Evolutionary conservation across 2,329 filamentous ascomycete genomes (phyloP), one percentile per base, ranked within the genome.

Genomic region (Diplodia intermedia): DNA sequence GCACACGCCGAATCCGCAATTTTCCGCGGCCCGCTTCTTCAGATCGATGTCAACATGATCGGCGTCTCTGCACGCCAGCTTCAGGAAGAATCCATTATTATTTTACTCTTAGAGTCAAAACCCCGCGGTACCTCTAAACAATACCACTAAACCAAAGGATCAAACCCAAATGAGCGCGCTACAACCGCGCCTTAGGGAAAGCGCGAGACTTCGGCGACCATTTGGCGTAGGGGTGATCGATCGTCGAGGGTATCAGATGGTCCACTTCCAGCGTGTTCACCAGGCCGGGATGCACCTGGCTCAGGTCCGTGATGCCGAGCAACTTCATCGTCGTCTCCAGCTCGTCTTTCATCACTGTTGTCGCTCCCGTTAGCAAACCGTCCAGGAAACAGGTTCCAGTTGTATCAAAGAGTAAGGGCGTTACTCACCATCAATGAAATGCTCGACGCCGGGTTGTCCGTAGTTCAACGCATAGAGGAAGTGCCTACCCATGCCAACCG

Each of bases 251-350:
- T 15, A 73, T 68, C 50, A 73, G 29, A 65, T 72, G 71, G 62
- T 73, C 71, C 18, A 77, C 70, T 62, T 74, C 71, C n/a, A 72
- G 70, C 2, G 78, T 81, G 68, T 90, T 89, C 29, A 90, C 76
- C 74, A 89, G 79, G 0, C 88, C 87, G 0, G 88, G 87, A 70
- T 89, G 85, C 5, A 88, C 82, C 73, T 89, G 83, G 65, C 85
- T 82, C 11, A 91, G 77, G 69, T 86, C 83, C 1, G 86, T 89
- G 40, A 90, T 82, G 1, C 89, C 89, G 68, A 89, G 85, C 75
- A 90, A 82, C 31, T 85, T 84, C 89, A 91, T 91, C 1, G 88
- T 87, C 1, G 86, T 89, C 71, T 88, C 85, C 4, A 91, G 76
- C 74, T 91, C 89, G 69, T 90, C 88, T 33, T 77, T 75, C 52